These are phyloP conservation scores for Podila minutissima DNA, from an alignment of 192 early-diverging fungal species.

Conservation along the genomic window DNA sequence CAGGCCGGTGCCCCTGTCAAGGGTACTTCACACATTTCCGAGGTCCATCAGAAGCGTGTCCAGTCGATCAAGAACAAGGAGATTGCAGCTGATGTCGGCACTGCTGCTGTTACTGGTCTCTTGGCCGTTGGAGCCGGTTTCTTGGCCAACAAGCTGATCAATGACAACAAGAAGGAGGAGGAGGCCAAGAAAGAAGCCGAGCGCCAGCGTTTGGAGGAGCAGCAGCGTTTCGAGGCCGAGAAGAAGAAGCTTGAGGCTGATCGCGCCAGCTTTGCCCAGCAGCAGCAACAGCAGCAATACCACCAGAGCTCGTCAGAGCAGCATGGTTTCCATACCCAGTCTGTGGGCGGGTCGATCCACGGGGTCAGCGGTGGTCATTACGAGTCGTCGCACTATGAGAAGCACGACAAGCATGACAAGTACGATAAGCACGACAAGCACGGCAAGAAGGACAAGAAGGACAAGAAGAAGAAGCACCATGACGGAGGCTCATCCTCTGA, in stretches of 20 bases:
- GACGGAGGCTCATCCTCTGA: slow-evolving; percentile 4
- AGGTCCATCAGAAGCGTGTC: slow-evolving; percentile 52
- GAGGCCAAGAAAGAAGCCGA: slow-evolving; percentile 22
- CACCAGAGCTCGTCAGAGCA: background rate
- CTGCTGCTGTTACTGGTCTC: slow-evolving; percentile 51
- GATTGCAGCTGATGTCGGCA: slow-evolving; percentile 42
- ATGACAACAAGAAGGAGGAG: slow-evolving; percentile 38
- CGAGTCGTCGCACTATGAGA: slow-evolving; percentile 8
- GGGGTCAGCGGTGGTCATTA: background rate
- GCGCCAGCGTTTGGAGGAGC: background rate
- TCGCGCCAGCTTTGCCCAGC: slow-evolving; percentile 8
- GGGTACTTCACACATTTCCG: slow-evolving; percentile 43
- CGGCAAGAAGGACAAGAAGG: slow-evolving; percentile 7
- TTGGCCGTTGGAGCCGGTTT: slow-evolving; percentile 56
- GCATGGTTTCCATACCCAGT: slow-evolving; percentile 2
- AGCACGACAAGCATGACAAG: slow-evolving; percentile 1
- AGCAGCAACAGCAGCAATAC: slow-evolving; percentile 4
- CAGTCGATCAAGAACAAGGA: slow-evolving; percentile 56
- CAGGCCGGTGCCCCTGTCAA: slow-evolving; percentile 22
- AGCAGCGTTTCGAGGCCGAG: slow-evolving; percentile 16
- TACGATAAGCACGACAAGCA: slow-evolving; percentile 1
- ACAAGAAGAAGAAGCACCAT: slow-evolving; percentile 1
- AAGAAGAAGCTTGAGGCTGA: slow-evolving; percentile 32
- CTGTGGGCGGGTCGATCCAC: background rate
- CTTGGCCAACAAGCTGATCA: slow-evolving; percentile 53